Conservation (phyloP, 805 yeast genomes). For the Saccharomycopsis sp. region DNA sequence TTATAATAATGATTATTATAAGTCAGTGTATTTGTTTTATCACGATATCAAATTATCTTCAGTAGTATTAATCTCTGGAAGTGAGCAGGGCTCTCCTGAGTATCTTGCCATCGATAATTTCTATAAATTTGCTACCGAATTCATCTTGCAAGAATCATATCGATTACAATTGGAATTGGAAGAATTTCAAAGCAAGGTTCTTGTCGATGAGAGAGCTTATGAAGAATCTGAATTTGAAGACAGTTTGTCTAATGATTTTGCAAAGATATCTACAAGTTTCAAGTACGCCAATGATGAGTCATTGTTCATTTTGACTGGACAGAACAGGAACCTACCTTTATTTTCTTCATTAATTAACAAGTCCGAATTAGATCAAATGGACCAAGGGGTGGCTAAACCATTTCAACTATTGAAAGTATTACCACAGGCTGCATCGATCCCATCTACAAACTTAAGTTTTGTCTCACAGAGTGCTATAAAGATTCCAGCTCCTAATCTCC, state of each 20-base stretch:
- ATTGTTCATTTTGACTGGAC: conserved; percentile 42
- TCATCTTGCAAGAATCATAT: conserved; percentile 55
- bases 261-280: conserved; percentile 48
- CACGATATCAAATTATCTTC: conserved; percentile 62
- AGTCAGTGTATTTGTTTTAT: conserved; percentile 46
- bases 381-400: conserved; percentile 65
- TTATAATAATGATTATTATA: conserved; percentile 34
- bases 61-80: conserved; percentile 39
- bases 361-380: conserved; percentile 61
- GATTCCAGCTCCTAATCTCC: conserved; percentile 42
- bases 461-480: conserved; percentile 33
- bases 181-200: conserved; percentile 5
- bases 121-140: conserved; percentile 54
- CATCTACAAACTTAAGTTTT: conserved; percentile 38
- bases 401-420: conserved; percentile 61
- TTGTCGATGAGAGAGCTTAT: conserved; percentile 3
- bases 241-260: conserved; percentile 49
- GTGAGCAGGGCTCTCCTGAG: conserved; percentile 40
- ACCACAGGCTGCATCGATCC: conserved; percentile 37
- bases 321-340: conserved; percentile 60
- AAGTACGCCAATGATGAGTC: conserved; percentile 57
- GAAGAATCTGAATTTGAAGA: conserved; percentile 29
- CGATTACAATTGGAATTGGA: conserved; percentile 33
- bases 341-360: conserved; percentile 67
- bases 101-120: conserved; percentile 55